These are phyloP conservation scores for Passalora sequoiae DNA, from an alignment of 2,329 filamentous ascomycete genomes.

Conservation along the genomic window DNA sequence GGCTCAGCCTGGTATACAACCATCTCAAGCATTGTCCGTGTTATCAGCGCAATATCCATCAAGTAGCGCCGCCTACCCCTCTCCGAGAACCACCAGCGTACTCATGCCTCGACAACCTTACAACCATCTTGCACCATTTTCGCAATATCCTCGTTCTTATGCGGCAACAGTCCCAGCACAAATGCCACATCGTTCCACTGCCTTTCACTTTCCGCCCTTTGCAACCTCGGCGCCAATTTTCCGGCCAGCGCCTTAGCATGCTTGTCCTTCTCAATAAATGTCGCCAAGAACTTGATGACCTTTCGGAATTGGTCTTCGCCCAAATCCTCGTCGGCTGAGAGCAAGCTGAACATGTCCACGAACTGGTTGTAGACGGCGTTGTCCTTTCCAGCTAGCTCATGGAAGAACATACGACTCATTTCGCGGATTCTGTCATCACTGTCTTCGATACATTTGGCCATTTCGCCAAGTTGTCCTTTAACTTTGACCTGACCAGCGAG, in stretches of 20 bases:
- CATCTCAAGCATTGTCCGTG: too few species aligned
- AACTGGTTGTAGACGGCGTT: constrained; percentile 99
- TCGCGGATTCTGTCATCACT: constrained; percentile 92
- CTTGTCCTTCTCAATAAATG: constrained; percentile 99
- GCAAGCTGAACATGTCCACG: constrained; percentile 94
- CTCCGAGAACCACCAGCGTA: too few species aligned
- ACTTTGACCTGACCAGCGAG: constrained; percentile 97
- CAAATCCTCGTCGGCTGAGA: constrained; percentile 74
- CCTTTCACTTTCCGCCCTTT: constrained; percentile 81
- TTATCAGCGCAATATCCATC: too few species aligned
- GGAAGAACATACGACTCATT: constrained; percentile 96
- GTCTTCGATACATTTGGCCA: constrained; percentile 98
- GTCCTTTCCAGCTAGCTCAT: constrained; percentile 93
- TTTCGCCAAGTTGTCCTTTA: constrained; percentile 95
- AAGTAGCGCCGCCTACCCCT: too few species aligned
- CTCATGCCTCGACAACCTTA: constrained; percentile 42
- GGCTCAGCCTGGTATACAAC: too few species aligned
- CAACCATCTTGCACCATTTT: constrained; percentile 73
- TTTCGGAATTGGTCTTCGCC: constrained; percentile 80
- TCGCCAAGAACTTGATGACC: constrained; percentile 86
- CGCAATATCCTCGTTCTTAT: constrained; percentile 86
- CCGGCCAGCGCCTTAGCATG: constrained; percentile 90
- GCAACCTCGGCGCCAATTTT: constrained; percentile 81
- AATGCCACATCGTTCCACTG: constrained; percentile 98
- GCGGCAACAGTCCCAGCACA: constrained; percentile 79